Conservation (phyloP, 148 eudicot species). For the Pharnaceum exiguum region DNA sequence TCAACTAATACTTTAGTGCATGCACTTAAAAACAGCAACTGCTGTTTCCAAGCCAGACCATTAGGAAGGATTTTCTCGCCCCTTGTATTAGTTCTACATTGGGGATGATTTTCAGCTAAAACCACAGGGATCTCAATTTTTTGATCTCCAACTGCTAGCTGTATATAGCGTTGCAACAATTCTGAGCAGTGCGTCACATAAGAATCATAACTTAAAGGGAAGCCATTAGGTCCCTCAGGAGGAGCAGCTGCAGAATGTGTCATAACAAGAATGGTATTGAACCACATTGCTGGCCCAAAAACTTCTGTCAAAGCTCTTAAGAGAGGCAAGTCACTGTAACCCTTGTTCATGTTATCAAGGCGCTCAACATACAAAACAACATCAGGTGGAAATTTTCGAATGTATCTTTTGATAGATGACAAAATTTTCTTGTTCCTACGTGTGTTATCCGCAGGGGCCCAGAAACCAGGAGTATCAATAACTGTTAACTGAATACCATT, state of each 20-base stretch:
- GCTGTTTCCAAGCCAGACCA: constrained; percentile 83
- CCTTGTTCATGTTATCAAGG: constrained; percentile 62
- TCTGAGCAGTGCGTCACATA: constrained; percentile 60
- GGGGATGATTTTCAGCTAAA: constrained; percentile 80
- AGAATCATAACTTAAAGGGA: constrained; percentile 70
- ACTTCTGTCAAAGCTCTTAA: constrained; percentile 78
- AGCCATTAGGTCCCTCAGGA: constrained; percentile 84
- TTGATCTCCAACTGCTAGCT: constrained; percentile 66
- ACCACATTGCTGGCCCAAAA: constrained; percentile 89
- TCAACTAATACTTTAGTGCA: constrained; percentile 88
- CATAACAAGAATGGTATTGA: constrained; percentile 87
- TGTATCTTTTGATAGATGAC: constrained; percentile 55
- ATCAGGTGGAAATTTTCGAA: constrained; percentile 75
- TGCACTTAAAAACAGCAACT: constrained; percentile 62
- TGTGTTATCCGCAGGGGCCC: constrained; percentile 43
- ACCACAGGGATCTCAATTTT: constrained; percentile 84
- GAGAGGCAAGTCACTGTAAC: constrained; percentile 65
- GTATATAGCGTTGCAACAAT: constrained; percentile 64
- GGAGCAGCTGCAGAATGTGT: constrained; percentile 73
- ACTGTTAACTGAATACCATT: constrained; percentile 72
- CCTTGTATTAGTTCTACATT: constrained; percentile 51
- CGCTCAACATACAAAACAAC: constrained; percentile 85
- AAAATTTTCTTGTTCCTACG: constrained; percentile 69
- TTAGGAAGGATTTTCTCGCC: constrained; percentile 91
- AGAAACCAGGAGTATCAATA: constrained; percentile 93